Conservation (phyloP, 1,139 yeast species). For the Wickerhamomyces sp. region DNA sequence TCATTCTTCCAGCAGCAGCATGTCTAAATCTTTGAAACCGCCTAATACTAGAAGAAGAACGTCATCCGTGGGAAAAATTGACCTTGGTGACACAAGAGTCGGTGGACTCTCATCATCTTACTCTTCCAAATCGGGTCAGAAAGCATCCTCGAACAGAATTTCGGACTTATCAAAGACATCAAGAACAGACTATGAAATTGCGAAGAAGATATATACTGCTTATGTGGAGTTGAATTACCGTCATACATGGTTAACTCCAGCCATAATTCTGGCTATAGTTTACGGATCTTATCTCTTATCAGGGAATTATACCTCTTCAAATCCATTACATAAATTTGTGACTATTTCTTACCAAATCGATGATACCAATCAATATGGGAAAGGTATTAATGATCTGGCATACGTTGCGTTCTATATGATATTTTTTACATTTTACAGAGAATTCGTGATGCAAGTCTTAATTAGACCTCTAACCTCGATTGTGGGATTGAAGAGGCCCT, state of each 20-base stretch:
- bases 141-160: constrained; percentile 27
- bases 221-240: constrained; percentile 60
- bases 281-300: constrained; percentile 41
- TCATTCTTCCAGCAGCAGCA: background rate
- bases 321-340: constrained; percentile 63
- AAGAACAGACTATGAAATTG: constrained; percentile 31
- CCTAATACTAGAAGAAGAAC: constrained; percentile 28
- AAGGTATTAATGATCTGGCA: constrained; percentile 78
- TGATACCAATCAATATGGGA: constrained; percentile 53
- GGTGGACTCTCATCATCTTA: constrained; percentile 37
- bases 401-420: constrained; percentile 80
- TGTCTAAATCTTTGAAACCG: constrained; percentile 1
- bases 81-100: constrained; percentile 53
- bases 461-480: constrained; percentile 64
- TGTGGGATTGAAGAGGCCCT: constrained; percentile 50
- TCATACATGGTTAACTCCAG: constrained; percentile 79
- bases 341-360: constrained; percentile 61
- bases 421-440: constrained; percentile 86
- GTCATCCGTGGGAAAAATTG: constrained; percentile 54
- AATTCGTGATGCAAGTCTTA: constrained; percentile 80
- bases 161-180: constrained; percentile 26
- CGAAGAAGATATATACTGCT: constrained; percentile 46
- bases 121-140: constrained; percentile 29
- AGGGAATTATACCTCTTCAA: constrained; percentile 50
- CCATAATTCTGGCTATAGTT: constrained; percentile 40